These are phyloP conservation scores for Pythium inflatum DNA, from an alignment of 352 stramenopile genomes.

Conservation along the genomic window DNA sequence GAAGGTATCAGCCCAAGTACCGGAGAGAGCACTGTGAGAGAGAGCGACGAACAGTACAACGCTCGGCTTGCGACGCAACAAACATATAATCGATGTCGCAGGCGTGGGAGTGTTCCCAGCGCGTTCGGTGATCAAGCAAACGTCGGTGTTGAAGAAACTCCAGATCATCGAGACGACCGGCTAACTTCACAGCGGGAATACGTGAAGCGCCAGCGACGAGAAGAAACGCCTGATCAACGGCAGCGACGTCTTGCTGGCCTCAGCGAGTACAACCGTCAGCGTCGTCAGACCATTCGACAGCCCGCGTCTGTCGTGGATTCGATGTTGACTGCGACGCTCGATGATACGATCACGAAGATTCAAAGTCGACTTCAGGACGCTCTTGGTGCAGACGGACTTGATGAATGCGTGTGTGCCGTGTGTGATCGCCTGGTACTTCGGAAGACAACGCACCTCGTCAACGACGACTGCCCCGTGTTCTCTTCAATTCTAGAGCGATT, in stretches of 20 bases:
- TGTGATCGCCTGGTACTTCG: conserved; percentile 14
- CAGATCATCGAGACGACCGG: too few relatives aligned
- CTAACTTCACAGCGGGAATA: too few relatives aligned
- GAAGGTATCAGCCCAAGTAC: background rate
- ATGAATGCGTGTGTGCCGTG: conserved; percentile 7
- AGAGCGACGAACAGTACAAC: too few relatives aligned
- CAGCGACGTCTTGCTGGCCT: background rate
- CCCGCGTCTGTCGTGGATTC: background rate
- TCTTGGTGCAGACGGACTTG: conserved; percentile 9
- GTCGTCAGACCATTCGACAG: background rate
- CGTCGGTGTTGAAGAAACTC: too few relatives aligned
- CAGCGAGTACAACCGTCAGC: background rate
- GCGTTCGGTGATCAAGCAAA: too few relatives aligned
- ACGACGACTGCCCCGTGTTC: background rate
- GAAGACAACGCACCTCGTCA: background rate
- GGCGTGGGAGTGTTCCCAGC: too few relatives aligned
- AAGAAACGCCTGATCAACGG: background rate
- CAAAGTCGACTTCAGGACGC: background rate
- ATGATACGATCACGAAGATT: too few relatives aligned
- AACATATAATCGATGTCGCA: too few relatives aligned
- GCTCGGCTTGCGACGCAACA: too few relatives aligned
- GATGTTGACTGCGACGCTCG: too few relatives aligned
- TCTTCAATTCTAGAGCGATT: background rate
- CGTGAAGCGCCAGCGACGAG: background rate
- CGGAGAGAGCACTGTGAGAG: background rate